A percentile compares a stretch with the other conserved stretches of the same genome.
Conservation (phyloP, 768 basidiomycete species). For the Lactifluus echinatus region DNA sequence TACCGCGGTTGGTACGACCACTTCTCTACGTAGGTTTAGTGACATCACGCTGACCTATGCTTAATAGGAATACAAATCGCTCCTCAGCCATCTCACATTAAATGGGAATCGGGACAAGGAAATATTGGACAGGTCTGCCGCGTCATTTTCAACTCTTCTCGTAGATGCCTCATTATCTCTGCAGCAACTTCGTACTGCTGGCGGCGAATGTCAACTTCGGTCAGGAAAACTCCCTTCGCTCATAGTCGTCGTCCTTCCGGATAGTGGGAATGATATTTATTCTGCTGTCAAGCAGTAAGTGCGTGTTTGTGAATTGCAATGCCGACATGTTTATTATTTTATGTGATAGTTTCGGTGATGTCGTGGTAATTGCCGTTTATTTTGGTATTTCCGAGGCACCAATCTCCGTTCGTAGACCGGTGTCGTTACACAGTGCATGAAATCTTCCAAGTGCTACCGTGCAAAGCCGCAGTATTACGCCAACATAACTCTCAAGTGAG, state of each 20-base stretch:
- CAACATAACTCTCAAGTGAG: conserved; percentile 72
- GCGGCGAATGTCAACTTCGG: conserved; percentile 37
- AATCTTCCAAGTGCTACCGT: conserved; percentile 51
- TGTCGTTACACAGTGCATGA: conserved; percentile 73
- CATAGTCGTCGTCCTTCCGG: conserved; percentile 62
- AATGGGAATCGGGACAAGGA: conserved; percentile 52
- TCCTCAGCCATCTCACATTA: conserved; percentile 36
- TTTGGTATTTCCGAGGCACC: not conserved
- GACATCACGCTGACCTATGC: not conserved
- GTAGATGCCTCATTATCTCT: not conserved
- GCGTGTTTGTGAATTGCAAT: not conserved
- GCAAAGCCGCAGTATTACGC: conserved; percentile 75
- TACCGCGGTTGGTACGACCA: conserved; percentile 48
- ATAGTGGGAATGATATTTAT: conserved; percentile 69
- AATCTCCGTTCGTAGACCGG: conserved; percentile 39
- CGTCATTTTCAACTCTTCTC: not conserved
- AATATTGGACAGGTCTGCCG: conserved; percentile 28
- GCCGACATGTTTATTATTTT: conserved; percentile 2
- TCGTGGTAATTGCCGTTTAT: conserved; percentile 33
- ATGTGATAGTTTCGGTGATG: conserved; percentile 59
- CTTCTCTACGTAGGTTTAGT: not conserved
- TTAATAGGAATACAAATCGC: conserved; percentile 49
- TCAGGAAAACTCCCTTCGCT: conserved; percentile 41
- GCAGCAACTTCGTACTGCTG: conserved; percentile 45
- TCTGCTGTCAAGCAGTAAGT: conserved; percentile 71